These are phyloP conservation scores for Cystobasidiaceae sp. DNA, from an alignment of 1,284 basidiomycete species.

Conservation along the genomic window DNA sequence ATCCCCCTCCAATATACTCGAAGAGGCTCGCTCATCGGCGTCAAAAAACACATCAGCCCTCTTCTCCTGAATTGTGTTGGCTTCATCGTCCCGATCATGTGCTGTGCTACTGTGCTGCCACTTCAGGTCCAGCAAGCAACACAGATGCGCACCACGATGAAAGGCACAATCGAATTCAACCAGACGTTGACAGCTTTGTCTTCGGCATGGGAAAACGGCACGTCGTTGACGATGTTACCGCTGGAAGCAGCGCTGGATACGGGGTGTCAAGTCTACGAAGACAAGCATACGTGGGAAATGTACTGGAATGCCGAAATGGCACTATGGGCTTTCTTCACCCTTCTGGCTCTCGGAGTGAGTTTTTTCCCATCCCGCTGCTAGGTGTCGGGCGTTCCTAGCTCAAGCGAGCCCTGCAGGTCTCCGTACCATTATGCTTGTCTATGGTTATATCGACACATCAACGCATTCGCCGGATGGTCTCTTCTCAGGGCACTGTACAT, in stretches of 20 bases:
- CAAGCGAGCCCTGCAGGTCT: neutral
- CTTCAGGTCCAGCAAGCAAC: conserved; percentile 12
- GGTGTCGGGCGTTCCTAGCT: no score
- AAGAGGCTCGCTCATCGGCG: conserved; percentile 6
- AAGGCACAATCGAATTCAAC: neutral
- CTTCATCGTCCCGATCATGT: conserved; percentile 16
- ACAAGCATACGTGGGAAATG: no score
- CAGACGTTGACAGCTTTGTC: neutral
- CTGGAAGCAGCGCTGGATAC: neutral
- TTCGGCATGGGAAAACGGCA: neutral
- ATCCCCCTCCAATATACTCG: conserved; percentile 20
- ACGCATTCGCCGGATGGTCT: conserved; percentile 18
- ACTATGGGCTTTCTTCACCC: neutral
- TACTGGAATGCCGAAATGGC: neutral
- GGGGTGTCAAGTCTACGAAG: neutral
- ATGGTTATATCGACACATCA: conserved; percentile 9
- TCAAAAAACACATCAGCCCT: neutral
- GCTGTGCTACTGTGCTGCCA: neutral
- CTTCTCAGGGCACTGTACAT: neutral
- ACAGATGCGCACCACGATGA: conserved; percentile 5
- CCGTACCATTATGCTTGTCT: conserved; percentile 11
- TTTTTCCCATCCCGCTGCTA: neutral
- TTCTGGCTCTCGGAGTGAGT: neutral
- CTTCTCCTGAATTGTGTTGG: conserved; percentile 6
- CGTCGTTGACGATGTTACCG: neutral